Base-by-base conservation (phyloP, 2,329 filamentous ascomycete genomes). In the Pseudocercospora cruenta region DNA sequence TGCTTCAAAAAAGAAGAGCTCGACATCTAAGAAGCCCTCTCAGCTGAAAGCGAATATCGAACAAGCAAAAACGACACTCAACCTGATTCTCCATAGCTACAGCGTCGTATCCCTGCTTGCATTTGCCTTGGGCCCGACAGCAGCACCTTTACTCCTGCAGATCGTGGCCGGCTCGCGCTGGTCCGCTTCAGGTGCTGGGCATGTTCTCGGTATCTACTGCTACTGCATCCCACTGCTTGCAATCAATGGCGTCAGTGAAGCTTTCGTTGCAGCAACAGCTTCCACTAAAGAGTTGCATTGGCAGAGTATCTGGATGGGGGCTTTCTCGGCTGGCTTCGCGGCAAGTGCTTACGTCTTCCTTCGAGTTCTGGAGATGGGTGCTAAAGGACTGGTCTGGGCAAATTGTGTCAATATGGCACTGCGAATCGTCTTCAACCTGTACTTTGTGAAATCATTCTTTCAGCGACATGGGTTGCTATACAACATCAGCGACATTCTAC, bases 221-320 rank as follows among this genome's bases (percentile, higher is more conserved):
- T 93, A 93, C 78, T 98, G 97, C 80, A 92, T 99, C 66, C 95
- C 95, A 0, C 88, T 98, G 26, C 85, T 98, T 3, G 95, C 94
- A 2, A 82, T 96, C 73, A 99, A 99, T 75, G 95, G 95, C 60
- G 87, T 98, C 22, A 88, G 91, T 1, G 95, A 99, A 80, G 92
- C 93, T 0, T 98, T 99, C 73, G 94, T 98, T 16, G 90, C 94
- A 0, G 93, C 92, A 1, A 92, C 96, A 0, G 94, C 94, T 0
- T 90, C 87, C 0, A 86, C 92, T 69, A 79, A 84, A 3, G 86
- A 98, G 71, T 86, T 99, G 2, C 88, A 92, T 69, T 79, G 77
- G 3, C 95, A 99, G 78, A 92, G 91, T 0, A 77, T 88, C 4
- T 95, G 90, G 88, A 98, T 99, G 94, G 86, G 87, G 3, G 84